These are phyloP conservation scores for Fragaria nilgerrensis DNA, from an alignment of 306 rosid genomes.

Conservation along the genomic window DNA sequence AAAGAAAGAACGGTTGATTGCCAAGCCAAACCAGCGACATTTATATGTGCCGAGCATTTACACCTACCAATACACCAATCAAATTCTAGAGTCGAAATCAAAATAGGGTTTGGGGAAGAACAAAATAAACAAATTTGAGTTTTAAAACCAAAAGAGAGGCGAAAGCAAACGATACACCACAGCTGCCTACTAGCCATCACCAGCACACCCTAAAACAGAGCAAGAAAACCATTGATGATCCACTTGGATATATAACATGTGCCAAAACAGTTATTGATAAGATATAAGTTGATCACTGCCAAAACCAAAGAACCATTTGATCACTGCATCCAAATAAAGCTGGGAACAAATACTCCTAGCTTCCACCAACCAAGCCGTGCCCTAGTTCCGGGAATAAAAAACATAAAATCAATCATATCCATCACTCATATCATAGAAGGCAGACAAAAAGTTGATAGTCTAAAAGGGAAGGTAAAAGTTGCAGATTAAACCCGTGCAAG, in stretches of 20 bases:
- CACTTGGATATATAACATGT: background rate
- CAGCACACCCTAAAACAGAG: background rate
- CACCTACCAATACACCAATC: background rate
- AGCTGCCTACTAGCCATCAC: background rate
- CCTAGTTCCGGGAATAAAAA: background rate
- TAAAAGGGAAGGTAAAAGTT: background rate
- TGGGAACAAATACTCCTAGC: background rate
- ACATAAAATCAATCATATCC: background rate
- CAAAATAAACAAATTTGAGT: no score
- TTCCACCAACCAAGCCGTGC: background rate
- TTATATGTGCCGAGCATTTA: background rate
- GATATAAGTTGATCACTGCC: background rate
- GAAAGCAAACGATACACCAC: background rate
- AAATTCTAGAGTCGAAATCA: background rate
- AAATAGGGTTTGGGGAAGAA: background rate
- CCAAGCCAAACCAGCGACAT: background rate
- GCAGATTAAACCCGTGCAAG: background rate
- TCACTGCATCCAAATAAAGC: background rate
- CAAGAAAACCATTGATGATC: background rate
- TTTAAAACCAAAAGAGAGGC: background rate
- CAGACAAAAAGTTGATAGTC: background rate
- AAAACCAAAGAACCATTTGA: background rate
- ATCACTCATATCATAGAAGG: background rate
- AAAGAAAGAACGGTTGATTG: background rate
- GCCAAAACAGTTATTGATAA: background rate